A percentile compares a stretch with the other conserved stretches of the same genome.
Conservation (phyloP, 192 early-diverging fungal genomes). For the Phycomyces nitens region DNA sequence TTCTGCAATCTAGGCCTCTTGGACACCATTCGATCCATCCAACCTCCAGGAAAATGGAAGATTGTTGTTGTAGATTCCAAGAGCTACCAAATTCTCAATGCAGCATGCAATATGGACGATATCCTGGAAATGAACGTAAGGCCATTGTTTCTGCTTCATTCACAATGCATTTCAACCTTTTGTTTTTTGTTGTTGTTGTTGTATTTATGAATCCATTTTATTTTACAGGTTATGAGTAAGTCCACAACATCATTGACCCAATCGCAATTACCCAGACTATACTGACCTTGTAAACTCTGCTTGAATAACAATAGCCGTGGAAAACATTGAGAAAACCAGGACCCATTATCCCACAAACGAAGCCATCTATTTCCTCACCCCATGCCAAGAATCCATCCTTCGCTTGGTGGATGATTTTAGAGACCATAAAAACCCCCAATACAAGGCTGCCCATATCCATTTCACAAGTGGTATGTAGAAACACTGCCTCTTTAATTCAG, state of each 20-base stretch:
- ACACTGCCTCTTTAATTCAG: no score
- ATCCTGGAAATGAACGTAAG: conserved; percentile 69
- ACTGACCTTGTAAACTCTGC: no score
- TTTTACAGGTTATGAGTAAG: conserved; percentile 25
- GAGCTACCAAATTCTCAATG: conserved; percentile 67
- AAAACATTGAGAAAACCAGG: conserved; percentile 54
- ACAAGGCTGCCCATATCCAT: conserved; percentile 58
- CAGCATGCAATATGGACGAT: conserved; percentile 73
- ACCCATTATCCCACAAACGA: conserved; percentile 59
- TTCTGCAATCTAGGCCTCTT: conserved; percentile 41
- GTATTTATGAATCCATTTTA: no score
- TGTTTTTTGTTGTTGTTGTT: no score
- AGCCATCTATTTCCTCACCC: conserved; percentile 59
- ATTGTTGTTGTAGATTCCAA: conserved; percentile 77
- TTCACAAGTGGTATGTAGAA: conserved; percentile 51
- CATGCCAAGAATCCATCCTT: conserved; percentile 51
- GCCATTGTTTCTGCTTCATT: background rate
- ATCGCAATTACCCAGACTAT: background rate
- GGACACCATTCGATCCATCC: conserved; percentile 74
- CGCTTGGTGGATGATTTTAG: conserved; percentile 59
- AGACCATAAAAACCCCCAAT: conserved; percentile 38
- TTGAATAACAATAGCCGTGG: conserved; percentile 55
- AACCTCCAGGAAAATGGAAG: conserved; percentile 76
- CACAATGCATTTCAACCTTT: no score
- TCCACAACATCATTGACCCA: background rate